Evolutionary conservation across 305 asterid species (phyloP).

Genomic region (Solanum hybrid): DNA sequence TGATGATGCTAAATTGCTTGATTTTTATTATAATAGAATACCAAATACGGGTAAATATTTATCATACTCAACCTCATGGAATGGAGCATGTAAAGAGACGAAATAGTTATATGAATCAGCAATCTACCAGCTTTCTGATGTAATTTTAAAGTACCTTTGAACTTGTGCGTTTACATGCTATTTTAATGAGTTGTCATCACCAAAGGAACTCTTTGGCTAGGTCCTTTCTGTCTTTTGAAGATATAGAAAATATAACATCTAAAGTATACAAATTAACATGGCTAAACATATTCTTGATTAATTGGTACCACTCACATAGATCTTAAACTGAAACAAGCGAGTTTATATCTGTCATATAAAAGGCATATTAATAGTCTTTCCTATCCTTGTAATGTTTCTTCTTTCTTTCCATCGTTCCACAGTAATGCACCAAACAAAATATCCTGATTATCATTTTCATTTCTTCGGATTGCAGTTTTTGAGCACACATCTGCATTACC

Average conservation of each 20-base stretch:
- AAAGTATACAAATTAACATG: neutral
- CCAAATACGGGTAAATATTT: neutral
- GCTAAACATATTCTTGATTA: neutral
- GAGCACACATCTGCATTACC: neutral
- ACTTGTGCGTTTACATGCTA: neutral
- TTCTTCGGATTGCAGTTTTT: neutral
- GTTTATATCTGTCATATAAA: neutral
- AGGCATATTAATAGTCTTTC: neutral
- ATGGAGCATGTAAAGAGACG: neutral
- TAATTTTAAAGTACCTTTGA: neutral
- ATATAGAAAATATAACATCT: neutral
- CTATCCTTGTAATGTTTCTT: neutral
- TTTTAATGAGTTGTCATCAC: neutral
- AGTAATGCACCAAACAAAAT: neutral
- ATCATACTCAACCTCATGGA: neutral
- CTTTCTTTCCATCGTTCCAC: neutral
- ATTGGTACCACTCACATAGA: neutral
- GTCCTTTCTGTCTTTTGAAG: neutral
- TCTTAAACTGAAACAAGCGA: neutral
- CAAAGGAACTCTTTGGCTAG: neutral
- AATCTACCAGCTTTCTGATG: neutral
- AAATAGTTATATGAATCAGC: neutral
- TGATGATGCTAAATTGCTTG: neutral
- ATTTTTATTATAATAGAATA: neutral
- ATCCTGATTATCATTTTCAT: neutral